Conservation (phyloP, 148 eudicot genomes). For the Vaccinium corymbosum region DNA sequence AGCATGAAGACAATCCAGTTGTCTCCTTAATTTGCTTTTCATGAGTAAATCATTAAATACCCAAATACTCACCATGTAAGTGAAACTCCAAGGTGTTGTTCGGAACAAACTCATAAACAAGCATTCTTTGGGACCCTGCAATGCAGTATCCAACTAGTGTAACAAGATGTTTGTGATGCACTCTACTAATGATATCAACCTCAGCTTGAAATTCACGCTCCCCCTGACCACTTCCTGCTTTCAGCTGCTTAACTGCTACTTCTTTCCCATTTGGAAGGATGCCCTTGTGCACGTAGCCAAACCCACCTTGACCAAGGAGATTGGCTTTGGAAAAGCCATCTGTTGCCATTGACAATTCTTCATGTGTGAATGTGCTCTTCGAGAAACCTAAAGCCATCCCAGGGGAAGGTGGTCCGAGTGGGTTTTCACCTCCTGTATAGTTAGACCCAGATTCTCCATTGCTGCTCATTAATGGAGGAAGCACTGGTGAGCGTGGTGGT, state of each 20-base stretch:
- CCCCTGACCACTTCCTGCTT: conserved; percentile 93
- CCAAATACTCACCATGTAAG: conserved; percentile 53
- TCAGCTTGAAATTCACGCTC: conserved; percentile 96
- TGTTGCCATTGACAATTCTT: conserved; percentile 85
- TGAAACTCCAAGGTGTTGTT: conserved; percentile 84
- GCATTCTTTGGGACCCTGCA: conserved; percentile 72
- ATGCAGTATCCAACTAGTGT: conserved; percentile 96
- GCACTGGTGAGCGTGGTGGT: conserved; percentile 61
- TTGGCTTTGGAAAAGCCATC: conserved; percentile 78
- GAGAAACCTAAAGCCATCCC: conserved; percentile 69
- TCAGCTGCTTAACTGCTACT: conserved; percentile 85
- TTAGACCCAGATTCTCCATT: conserved; percentile 81
- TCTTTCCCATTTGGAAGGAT: conserved; percentile 93
- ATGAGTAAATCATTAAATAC: neutral
- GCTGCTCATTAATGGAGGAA: conserved; percentile 47
- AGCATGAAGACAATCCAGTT: neutral
- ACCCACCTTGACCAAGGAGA: conserved; percentile 94
- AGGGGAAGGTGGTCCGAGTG: conserved; percentile 74
- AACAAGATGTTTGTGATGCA: conserved; percentile 97
- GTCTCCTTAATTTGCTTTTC: neutral
- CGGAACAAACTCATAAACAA: conserved; percentile 91
- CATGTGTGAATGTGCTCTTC: conserved; percentile 78
- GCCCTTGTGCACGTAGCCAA: conserved; percentile 90
- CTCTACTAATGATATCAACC: conserved; percentile 93
- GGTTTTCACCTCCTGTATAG: conserved; percentile 54